Percentiles rank a stretch among this genome's conserved stretches.
These are phyloP conservation scores for Hygrocybe punicea DNA, from an alignment of 768 basidiomycete genomes.

Conservation along the genomic window DNA sequence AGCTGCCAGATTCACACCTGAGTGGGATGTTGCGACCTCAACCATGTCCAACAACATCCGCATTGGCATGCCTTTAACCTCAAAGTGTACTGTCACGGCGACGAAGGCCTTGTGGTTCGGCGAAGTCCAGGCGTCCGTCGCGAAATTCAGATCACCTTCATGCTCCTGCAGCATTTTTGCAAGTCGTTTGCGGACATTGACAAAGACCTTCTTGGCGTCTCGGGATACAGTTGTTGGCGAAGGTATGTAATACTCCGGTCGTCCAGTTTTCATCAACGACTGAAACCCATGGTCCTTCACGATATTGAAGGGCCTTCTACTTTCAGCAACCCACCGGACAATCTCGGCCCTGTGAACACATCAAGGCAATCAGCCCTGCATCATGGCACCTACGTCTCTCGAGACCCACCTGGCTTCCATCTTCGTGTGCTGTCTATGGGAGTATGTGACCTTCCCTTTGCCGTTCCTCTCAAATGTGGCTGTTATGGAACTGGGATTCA, in stretches of 20 bases:
- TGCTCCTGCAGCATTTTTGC: slow-evolving; percentile 30
- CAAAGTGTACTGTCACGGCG: slow-evolving; percentile 29
- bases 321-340: slow-evolving; percentile 36
- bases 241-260: slow-evolving; percentile 34
- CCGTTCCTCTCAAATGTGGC: slow-evolving; percentile 29
- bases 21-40: slow-evolving; percentile 37
- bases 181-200: slow-evolving; percentile 14
- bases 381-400: not conserved
- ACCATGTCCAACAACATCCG: slow-evolving; percentile 35
- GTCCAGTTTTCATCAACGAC: no score
- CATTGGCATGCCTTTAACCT: slow-evolving; percentile 26
- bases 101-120: no score
- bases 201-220: slow-evolving; percentile 32
- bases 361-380: not conserved
- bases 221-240: slow-evolving; percentile 26
- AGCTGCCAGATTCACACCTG: slow-evolving; percentile 32
- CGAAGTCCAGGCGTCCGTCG: no score
- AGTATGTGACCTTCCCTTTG: slow-evolving; percentile 31
- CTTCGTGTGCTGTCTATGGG: slow-evolving; percentile 23
- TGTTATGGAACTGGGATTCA: slow-evolving; percentile 22
- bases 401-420: slow-evolving; percentile 22
- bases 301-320: slow-evolving; percentile 25
- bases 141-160: no score
- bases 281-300: no score
- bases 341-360: slow-evolving; percentile 25